These are phyloP conservation scores for Geum urbanum DNA, from an alignment of 306 rosid species.

Conservation along the genomic window DNA sequence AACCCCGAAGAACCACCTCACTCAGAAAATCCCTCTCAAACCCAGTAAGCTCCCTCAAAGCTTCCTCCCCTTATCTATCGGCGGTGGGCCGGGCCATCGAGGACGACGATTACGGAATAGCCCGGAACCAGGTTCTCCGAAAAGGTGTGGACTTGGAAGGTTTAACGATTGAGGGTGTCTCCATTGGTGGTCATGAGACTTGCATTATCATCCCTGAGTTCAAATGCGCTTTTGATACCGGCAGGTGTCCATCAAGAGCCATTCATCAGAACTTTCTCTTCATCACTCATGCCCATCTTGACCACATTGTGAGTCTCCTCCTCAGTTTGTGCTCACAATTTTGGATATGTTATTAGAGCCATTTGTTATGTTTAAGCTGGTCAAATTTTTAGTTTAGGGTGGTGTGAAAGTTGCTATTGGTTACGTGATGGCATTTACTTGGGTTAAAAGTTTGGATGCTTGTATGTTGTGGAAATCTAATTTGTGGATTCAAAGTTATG, in stretches of 20 bases:
- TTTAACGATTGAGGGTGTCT: conserved; percentile 63
- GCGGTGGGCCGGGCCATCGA: conserved; percentile 62
- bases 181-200: conserved; percentile 93
- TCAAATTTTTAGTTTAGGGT: background rate
- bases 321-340: no score
- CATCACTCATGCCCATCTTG: conserved; percentile 96
- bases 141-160: conserved; percentile 83
- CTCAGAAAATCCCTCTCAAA: conserved; percentile 28
- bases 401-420: background rate
- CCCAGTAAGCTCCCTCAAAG: conserved; percentile 43
- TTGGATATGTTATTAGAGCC: no score
- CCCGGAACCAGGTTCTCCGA: conserved; percentile 67
- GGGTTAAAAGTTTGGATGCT: no score
- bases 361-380: no score
- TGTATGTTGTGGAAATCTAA: no score
- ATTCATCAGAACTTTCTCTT: conserved; percentile 79
- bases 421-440: background rate
- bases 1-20: conserved; percentile 30
- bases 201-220: conserved; percentile 85
- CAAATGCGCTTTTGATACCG: conserved; percentile 87
- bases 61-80: conserved; percentile 60
- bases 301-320: conserved; percentile 75
- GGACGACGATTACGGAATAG: conserved; percentile 84
- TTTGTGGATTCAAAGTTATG: no score
- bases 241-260: conserved; percentile 78